Evolutionary conservation across 106 monocot genomes (phyloP), one percentile per base, ranked within the genome.

Genomic region (Posidonia australis): DNA sequence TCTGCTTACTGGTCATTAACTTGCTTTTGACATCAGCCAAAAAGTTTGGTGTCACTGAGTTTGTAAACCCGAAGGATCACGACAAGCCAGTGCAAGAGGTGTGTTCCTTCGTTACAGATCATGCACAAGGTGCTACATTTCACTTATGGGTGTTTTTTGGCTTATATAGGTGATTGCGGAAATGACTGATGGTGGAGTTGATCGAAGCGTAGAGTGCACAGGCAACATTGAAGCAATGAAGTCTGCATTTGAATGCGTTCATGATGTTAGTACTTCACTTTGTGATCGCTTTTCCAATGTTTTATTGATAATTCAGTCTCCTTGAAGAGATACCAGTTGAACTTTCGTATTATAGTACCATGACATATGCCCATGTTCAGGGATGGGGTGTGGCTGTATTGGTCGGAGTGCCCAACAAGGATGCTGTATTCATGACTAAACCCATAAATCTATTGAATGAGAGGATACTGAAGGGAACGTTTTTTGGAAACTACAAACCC

Each of bases 1-100:
- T 32, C 14, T 62, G 24, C 57, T 58, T 11, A 17, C 16, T 19
- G 0, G 1, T 22, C 16, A 1, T 16, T 62, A 23, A 29, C 31
- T 9, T 54, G 46, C 27, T 45, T 36, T 52, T 21, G 24, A 11
- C 22, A 36, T 9, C 71, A 82, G 77, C 70, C 13, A 74, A 82
- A 64, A 74, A 77, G 60, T 77, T 82, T 58, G 81, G 77, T 16
- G 73, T 77, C 45, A 74, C 28, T 0, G 77, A 77, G 43, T 82
- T 82, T 32, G 48, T 82, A 0, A 82, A 82, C 48, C 81, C 81
- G 26, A 82, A 77, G 56, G 81, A 82, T 47, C 25, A 77, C 32
- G 57, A 70, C 69, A 77, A 25, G 27, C 81, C 77, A 66, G 66
- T 82, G 27, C 81, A 82, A 36, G 77, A 82, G 81, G 81, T 77